Base-by-base conservation (phyloP, 2,329 filamentous ascomycete genomes). In the Penicillium sp. region DNA sequence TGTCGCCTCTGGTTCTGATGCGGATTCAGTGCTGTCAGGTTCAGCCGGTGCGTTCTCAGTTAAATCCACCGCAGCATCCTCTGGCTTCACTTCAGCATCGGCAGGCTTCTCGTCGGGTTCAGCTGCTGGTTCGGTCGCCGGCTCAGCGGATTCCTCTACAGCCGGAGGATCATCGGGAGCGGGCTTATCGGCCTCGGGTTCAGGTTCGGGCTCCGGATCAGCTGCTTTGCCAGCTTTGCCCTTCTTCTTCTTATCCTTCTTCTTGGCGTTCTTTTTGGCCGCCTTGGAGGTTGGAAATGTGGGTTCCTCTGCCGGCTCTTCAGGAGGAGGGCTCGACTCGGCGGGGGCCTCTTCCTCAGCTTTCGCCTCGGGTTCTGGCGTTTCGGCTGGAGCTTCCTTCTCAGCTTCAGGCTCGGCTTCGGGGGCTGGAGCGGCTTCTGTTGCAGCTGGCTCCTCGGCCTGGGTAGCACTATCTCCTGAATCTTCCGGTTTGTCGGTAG, bases 211-310 rank as follows among this genome's bases (percentile, higher is more conserved):
- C 1, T 59, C 58, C 6, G 59, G 19, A 1, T 59, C 59, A 15
- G 55, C 30, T 40, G 33, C 35, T 51, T 62, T 64, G 4, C 22
- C 19, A 24, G 33, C 44, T 45, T 65, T 65, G 17, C 9, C 38
- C 53, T 65, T 65, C 44, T 65, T 65, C 17, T 44, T 47, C 42
- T 63, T 65, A 5, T 50, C 59, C 22, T 59, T 64, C 22, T 61
- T 63, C 22, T 63, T 63, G 7, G 19, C 58, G 45, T 60, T 68
- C 51, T 56, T 61, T 26, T 56, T 53, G n/a, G 30, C 65, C 33
- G 50, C 60, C 38, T 59, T 69, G 35, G 55, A 51, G 4, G 28
- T 19, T 7, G 22, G 17, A 35, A 13, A 44, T 4, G 35, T 4
- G 24, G 30, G 17, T 7, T 47, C 50, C 61, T 64, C 63, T 50